Percentiles rank a stretch among this genome's conserved stretches.
phyloP scores from a whole-genome alignment of 805 yeast species.

The Grigorovia jiainica region DNA sequence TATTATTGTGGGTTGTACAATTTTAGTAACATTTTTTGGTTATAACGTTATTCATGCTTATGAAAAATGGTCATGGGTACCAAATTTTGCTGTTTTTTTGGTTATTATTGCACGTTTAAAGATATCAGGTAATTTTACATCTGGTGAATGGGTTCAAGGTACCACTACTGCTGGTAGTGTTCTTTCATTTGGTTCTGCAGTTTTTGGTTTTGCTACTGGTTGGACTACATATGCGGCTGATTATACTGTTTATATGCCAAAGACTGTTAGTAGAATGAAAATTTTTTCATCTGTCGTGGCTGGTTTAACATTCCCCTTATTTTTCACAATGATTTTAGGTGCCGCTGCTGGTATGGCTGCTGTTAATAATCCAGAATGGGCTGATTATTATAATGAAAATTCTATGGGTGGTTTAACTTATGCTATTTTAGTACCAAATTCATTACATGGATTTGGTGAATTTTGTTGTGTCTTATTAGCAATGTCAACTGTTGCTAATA shows the following conservation, averaged over 20 bases:
- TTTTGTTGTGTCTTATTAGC: slow-evolving; percentile 6
- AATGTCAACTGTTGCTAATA: slow-evolving; percentile 4
- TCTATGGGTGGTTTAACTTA: slow-evolving; percentile 3
- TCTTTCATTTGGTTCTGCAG: slow-evolving; percentile 3
- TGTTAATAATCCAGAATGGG: slow-evolving; percentile 2
- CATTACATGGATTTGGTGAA: slow-evolving; percentile 5
- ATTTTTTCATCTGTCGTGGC: not conserved
- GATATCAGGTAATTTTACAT: slow-evolving; percentile 44
- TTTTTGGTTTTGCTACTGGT: slow-evolving; percentile 3
- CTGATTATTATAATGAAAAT: slow-evolving; percentile 1
- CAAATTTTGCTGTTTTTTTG: slow-evolving; percentile 60
- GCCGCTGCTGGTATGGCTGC: slow-evolving; percentile 5
- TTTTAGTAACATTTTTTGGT: slow-evolving; percentile 3
- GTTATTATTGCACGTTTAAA: slow-evolving; percentile 71
- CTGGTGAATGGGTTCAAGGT: slow-evolving; percentile 3
- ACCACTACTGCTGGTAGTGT: slow-evolving; percentile 5
- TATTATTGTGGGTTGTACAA: slow-evolving; percentile 1
- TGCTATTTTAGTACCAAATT: slow-evolving; percentile 4
- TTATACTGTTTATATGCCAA: slow-evolving; percentile 4
- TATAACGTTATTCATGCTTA: slow-evolving; percentile 4
- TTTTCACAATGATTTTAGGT: slow-evolving; percentile 4
- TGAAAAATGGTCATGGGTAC: slow-evolving; percentile 74
- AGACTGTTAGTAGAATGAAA: not conserved
- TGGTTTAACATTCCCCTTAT: slow-evolving; percentile 1
- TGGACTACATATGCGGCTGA: slow-evolving; percentile 5